Percentiles rank a stretch among this genome's conserved stretches.
Evolutionary conservation across 257 asterid species (phyloP).

Genomic region (Solanum neorickii): DNA sequence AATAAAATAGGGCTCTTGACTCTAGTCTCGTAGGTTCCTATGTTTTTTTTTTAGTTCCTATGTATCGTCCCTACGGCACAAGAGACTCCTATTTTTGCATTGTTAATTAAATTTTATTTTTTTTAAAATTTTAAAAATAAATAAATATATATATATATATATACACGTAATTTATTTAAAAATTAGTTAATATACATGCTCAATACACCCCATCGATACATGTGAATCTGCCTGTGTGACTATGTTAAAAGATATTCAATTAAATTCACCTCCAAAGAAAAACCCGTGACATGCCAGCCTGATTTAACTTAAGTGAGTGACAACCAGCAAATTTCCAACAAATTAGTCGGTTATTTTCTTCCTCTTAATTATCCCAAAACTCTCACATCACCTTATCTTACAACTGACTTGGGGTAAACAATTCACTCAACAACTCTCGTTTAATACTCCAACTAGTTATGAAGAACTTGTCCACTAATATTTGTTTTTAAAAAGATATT

Average conservation of each 20-base stretch:
- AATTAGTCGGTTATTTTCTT: background rate
- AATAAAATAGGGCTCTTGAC: background rate
- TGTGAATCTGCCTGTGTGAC: too few species aligned
- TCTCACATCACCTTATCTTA: background rate
- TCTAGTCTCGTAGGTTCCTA: too few species aligned
- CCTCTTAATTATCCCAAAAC: background rate
- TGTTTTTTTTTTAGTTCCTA: too few species aligned
- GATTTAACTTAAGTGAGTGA: background rate
- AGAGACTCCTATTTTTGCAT: fast-evolving
- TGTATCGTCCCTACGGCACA: too few species aligned
- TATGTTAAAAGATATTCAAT: background rate
- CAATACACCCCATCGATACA: too few species aligned
- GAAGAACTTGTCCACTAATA: too few species aligned
- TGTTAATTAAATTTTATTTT: too few species aligned
- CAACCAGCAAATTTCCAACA: background rate
- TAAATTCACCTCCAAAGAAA: background rate
- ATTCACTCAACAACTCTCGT: background rate
- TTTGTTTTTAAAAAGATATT: too few species aligned
- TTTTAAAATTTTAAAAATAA: fast-evolving
- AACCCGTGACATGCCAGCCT: background rate
- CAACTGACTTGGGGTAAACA: background rate
- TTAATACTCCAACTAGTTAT: background rate
- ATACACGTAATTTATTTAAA: fast-evolving
- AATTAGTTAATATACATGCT: too few species aligned
- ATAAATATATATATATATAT: too few species aligned